Evolutionary conservation across 371 early-diverging fungal species (phyloP).

Genomic region (Mortierella sp.): DNA sequence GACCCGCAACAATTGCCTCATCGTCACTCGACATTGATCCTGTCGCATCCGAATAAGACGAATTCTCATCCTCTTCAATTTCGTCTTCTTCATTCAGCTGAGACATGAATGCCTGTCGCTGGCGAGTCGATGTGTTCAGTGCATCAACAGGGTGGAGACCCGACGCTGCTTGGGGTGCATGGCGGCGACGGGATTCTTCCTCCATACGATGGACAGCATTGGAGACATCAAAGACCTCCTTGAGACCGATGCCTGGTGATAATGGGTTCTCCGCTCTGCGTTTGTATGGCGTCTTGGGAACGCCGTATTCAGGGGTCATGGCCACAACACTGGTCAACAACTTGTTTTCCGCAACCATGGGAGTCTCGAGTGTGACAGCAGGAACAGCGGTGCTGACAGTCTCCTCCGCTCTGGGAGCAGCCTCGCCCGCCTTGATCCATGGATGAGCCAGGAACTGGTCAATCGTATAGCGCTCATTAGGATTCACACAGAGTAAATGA

Average conservation of each 20-base stretch:
- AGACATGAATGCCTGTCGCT: slow-evolving; percentile 30
- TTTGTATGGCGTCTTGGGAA: slow-evolving; percentile 41
- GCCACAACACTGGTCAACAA: slow-evolving; percentile 18
- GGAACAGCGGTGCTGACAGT: slow-evolving; percentile 16
- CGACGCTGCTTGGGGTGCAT: slow-evolving; percentile 11
- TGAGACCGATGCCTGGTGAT: slow-evolving; percentile 67
- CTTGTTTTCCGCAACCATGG: slow-evolving; percentile 27
- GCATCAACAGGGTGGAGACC: slow-evolving; percentile 37
- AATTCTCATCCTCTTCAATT: slow-evolving; percentile 18
- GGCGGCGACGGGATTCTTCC: slow-evolving; percentile 65
- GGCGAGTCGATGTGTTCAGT: slow-evolving; percentile 6
- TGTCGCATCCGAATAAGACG: background rate
- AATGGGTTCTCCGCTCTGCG: slow-evolving; percentile 52
- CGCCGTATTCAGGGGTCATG: slow-evolving; percentile 31
- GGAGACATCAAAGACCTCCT: slow-evolving; percentile 73
- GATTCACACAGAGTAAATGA: slow-evolving; percentile 85
- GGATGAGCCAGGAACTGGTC: slow-evolving; percentile 87
- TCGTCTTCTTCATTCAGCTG: slow-evolving; percentile 37
- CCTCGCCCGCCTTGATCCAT: slow-evolving; percentile 73
- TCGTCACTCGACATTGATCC: slow-evolving; percentile 21
- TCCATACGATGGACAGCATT: slow-evolving; percentile 57
- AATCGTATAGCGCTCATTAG: slow-evolving; percentile 85
- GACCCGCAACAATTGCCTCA: slow-evolving; percentile 12
- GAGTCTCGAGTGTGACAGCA: slow-evolving; percentile 34
- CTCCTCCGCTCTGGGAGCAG: slow-evolving; percentile 23